Base-by-base conservation (phyloP, 148 eudicot genomes). In the Amaranthus palmeri region DNA sequence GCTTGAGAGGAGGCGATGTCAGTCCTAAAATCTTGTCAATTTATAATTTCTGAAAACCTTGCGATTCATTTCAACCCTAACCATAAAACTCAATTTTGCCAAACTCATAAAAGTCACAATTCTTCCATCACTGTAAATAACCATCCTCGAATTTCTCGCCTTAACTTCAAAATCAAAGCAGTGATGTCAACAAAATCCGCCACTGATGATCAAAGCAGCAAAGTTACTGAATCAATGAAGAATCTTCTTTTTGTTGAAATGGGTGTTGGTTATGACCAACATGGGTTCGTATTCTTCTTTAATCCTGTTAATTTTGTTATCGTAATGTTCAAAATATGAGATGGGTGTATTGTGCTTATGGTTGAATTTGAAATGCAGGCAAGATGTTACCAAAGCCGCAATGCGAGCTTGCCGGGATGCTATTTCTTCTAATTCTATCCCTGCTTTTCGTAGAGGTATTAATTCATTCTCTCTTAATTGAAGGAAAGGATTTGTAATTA, bases 201-300 rank as follows among this genome's bases (percentile, higher is more conserved):
- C 36, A 79, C 81, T 49, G 45, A 67, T 56, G 78, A 80, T 46
- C 80, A 71, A 44, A 82, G 53, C 15, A 15, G 51, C 49, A 53
- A 67, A n/a, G 8, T 75, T 36, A 13, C n/a, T 13, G 78, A 62
- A 8, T 52, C 72, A 4, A 84, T 87, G 61, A 84, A 84, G 50
- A 89, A 74, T 62, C 90, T 91, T 67, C 80, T 95, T 64, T 95
- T 95, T 66, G 98, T 95, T 43, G 98, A 95, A 77, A 95, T 95
- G 97, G 98, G 98, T 48, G 98, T 95, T 41, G 98, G 98, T 25
- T 91, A 95, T 49, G 92, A 95, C 77, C 98, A 95, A 79, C 97
- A 91, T 68, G 98, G 98, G 98, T 93, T 73, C 13, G 69, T 72
- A 36, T 71, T 51, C n/a, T 17, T 11, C 45, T 7, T 55, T 18